Conservation (phyloP, 1,284 basidiomycete genomes). For the Moniliophthora roreri region DNA sequence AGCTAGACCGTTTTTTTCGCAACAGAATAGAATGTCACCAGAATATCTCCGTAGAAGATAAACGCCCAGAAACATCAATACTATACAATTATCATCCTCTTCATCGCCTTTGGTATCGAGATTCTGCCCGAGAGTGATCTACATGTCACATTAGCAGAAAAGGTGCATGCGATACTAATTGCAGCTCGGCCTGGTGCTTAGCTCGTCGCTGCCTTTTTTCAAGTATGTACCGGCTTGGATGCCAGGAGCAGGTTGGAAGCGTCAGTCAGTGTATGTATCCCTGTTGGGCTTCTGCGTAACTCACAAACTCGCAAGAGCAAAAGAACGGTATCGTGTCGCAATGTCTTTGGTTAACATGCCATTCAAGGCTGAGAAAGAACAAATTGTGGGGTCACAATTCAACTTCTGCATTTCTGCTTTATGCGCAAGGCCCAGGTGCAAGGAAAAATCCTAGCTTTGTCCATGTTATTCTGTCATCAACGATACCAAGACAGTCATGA, state of each 20-base stretch:
- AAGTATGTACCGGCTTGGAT: constrained; percentile 17
- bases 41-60: too few relatives aligned
- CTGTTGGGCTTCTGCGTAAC: not conserved
- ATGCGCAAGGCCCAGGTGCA: not conserved
- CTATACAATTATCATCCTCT: constrained; percentile 7
- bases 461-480: not conserved
- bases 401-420: not conserved
- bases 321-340: not conserved
- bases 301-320: not conserved
- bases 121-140: constrained; percentile 15
- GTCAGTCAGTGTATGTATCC: not conserved
- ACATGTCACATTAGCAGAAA: constrained; percentile 12
- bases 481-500: not conserved
- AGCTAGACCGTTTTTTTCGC: too few relatives aligned
- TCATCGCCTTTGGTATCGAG: constrained; percentile 13
- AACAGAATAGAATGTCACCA: too few relatives aligned
- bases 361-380: not conserved
- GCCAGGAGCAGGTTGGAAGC: not conserved
- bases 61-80: too few relatives aligned
- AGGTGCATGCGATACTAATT: constrained; percentile 6
- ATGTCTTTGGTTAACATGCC: not conserved
- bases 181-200: constrained; percentile 15
- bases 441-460: not conserved
- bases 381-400: not conserved
- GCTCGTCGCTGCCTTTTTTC: constrained; percentile 17